These are phyloP conservation scores for Dimocarpus longan DNA, from an alignment of 345 rosid genomes.

Conservation along the genomic window DNA sequence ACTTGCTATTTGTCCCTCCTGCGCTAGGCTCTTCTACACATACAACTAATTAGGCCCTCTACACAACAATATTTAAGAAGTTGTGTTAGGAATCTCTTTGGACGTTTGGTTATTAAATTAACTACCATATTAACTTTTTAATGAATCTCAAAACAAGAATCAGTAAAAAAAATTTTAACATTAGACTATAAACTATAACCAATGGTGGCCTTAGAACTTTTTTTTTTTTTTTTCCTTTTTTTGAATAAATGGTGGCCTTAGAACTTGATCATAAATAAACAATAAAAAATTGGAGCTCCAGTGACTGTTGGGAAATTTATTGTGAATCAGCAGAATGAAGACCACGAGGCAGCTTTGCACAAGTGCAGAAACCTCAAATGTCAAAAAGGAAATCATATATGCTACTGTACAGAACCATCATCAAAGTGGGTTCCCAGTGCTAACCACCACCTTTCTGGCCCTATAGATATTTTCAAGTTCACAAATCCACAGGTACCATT, in stretches of 20 bases:
- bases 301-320: not conserved
- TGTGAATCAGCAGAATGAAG: not conserved
- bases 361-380: constrained; percentile 11
- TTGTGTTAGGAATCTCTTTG: no score
- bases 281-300: not conserved
- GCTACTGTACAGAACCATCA: not conserved
- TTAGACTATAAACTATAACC: no score
- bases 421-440: constrained; percentile 20
- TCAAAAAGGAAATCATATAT: not conserved
- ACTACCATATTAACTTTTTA: no score
- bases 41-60: no score
- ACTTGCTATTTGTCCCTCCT: not conserved
- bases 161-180: no score
- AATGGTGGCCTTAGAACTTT: no score
- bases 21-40: not conserved
- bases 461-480: not conserved
- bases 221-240: no score
- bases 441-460: not conserved
- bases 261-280: not conserved
- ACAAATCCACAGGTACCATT: constrained; percentile 12
- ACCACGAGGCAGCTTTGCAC: not conserved
- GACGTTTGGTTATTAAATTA: no score
- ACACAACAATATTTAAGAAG: no score
- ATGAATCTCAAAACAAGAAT: no score
- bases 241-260: no score